Conservation (phyloP, 768 basidiomycete genomes). For the Suillus clintonianus region DNA sequence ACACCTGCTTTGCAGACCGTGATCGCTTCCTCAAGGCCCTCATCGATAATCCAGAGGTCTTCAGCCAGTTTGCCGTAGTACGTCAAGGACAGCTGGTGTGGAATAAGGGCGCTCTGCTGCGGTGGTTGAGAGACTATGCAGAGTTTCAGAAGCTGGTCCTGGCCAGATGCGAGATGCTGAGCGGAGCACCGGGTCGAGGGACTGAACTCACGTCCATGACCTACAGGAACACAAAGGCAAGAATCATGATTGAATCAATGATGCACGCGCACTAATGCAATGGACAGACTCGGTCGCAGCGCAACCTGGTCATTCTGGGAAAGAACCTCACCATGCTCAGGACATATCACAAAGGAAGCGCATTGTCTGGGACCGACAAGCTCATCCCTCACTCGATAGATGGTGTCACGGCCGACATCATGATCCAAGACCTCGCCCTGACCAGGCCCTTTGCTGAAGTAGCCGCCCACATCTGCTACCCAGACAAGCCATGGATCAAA, state of each 20-base stretch:
- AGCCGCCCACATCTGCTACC: constrained; percentile 13
- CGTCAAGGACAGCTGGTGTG: neutral
- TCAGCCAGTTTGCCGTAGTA: neutral
- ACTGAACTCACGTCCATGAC: too few species aligned
- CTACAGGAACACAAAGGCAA: too few species aligned
- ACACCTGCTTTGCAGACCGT: constrained; percentile 2
- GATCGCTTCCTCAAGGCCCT: neutral
- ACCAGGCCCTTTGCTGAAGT: constrained; percentile 17
- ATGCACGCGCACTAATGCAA: too few species aligned
- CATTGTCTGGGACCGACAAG: constrained; percentile 14
- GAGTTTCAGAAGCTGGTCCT: too few species aligned
- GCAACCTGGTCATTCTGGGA: constrained; percentile 18
- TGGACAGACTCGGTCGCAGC: constrained; percentile 7
- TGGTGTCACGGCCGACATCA: constrained; percentile 21
- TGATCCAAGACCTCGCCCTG: constrained; percentile 29
- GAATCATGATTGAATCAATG: too few species aligned
- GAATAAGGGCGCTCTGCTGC: neutral
- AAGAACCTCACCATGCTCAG: constrained; percentile 15
- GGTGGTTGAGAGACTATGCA: neutral
- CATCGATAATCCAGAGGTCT: neutral
- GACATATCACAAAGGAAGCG: constrained; percentile 17
- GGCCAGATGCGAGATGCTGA: too few species aligned
- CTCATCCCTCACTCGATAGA: constrained; percentile 29
- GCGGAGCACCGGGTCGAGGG: too few species aligned
- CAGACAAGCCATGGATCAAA: neutral